These are phyloP conservation scores for Bryum argenteum DNA, from an alignment of 225 moss, liverwort and hornwort genomes.

Conservation along the genomic window DNA sequence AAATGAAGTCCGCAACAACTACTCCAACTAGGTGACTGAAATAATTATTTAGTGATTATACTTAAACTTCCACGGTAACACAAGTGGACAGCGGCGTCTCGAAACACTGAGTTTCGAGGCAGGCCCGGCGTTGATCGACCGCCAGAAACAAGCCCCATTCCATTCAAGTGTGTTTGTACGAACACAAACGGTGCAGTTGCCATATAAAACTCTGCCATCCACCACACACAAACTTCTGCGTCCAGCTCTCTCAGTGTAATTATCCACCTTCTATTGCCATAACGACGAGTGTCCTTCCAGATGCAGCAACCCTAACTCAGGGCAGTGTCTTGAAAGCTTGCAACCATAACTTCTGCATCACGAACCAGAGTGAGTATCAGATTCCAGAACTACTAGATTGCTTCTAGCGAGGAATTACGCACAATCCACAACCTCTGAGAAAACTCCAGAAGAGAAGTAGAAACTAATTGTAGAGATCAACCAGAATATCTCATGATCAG, in stretches of 20 bases:
- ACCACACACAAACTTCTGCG: constrained; percentile 19
- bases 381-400: background rate
- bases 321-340: background rate
- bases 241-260: constrained; percentile 10
- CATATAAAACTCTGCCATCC: constrained; percentile 32
- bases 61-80: constrained; percentile 25
- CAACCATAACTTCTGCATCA: background rate
- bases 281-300: background rate
- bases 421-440: constrained; percentile 12
- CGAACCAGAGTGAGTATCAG: constrained; percentile 3
- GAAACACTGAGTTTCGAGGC: constrained; percentile 27
- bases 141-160: constrained; percentile 47
- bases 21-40: background rate
- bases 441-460: background rate
- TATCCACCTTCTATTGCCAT: constrained; percentile 6
- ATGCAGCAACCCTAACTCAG: constrained; percentile 29
- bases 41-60: constrained; percentile 24
- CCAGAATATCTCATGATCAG: constrained; percentile 6
- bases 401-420: background rate
- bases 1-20: constrained; percentile 12
- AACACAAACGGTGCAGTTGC: constrained; percentile 29
- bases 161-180: constrained; percentile 37
- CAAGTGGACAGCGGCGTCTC: constrained; percentile 22
- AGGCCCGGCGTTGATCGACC: constrained; percentile 39
- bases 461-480: constrained; percentile 5